Percentiles rank a stretch among this genome's conserved stretches.
Conservation (phyloP, 108 stramenopile genomes). For the Chaetoceros muelleri region DNA sequence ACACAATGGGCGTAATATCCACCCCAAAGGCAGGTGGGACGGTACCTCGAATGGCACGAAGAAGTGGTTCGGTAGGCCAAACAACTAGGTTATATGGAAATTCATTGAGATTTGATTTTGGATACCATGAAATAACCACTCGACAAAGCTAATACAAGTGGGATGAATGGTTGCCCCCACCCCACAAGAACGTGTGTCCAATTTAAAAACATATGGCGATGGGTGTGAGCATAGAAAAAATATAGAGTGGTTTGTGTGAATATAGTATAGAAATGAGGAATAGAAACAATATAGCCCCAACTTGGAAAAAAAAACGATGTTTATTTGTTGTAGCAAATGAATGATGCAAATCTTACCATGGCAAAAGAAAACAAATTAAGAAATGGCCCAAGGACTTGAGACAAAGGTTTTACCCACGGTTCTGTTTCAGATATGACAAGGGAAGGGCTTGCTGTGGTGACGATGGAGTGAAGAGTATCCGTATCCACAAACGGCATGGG, state of each 20-base stretch:
- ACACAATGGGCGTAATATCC: constrained; percentile 95
- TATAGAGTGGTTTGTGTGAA: background rate
- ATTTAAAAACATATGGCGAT: no score
- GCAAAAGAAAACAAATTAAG: constrained; percentile 75
- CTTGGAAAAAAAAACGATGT: no score
- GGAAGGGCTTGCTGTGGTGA: constrained; percentile 11
- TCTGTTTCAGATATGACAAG: constrained; percentile 70
- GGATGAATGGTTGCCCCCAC: no score
- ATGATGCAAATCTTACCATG: no score
- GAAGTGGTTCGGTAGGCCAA: constrained; percentile 76
- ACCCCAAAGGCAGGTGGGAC: constrained; percentile 93
- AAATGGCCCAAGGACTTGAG: constrained; percentile 54
- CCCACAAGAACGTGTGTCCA: no score
- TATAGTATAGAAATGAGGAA: no score
- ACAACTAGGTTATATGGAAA: constrained; percentile 72
- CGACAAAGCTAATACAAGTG: constrained; percentile 49
- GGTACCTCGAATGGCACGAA: constrained; percentile 47
- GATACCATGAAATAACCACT: constrained; percentile 83
- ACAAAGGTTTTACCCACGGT: constrained; percentile 74
- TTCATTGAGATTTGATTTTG: constrained; percentile 60
- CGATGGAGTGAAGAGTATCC: background rate
- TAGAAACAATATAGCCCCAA: no score
- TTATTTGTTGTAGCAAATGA: no score
- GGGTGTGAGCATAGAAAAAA: background rate
- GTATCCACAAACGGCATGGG: background rate